Percentiles rank a stretch among this genome's conserved stretches.
phyloP scores from a whole-genome alignment of 305 asterid genomes.

The Solanum hybrid region DNA sequence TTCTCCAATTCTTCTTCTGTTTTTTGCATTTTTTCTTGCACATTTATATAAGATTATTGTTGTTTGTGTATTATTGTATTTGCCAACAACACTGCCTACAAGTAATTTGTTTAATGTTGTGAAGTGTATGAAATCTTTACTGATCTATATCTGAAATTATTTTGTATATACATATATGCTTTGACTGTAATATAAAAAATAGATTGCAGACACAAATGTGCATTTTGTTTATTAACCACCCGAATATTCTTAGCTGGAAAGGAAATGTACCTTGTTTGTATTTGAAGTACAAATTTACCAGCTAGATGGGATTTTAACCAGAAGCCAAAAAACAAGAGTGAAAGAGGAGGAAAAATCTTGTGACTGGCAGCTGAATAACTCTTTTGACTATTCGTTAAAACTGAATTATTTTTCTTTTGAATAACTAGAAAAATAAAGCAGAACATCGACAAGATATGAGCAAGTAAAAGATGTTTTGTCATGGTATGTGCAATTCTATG shows the following conservation, averaged over 20 bases:
- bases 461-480: not conserved
- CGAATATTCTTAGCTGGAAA: not conserved
- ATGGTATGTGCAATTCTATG: not conserved
- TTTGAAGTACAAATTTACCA: not conserved
- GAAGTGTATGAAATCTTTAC: not conserved
- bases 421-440: not conserved
- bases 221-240: not conserved
- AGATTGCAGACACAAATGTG: not conserved
- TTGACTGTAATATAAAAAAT: not conserved
- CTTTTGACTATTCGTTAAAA: not conserved
- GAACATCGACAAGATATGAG: not conserved
- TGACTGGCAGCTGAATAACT: not conserved
- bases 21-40: not conserved
- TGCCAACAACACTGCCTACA: not conserved
- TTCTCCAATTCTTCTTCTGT: not conserved
- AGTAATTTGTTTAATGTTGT: not conserved
- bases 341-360: not conserved
- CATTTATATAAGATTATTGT: not conserved
- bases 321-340: not conserved
- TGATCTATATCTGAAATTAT: not conserved
- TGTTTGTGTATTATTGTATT: not conserved
- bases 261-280: constrained; percentile 1
- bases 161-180: not conserved
- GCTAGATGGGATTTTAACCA: not conserved
- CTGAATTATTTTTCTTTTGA: not conserved